Evolutionary conservation across 2,329 filamentous ascomycete species (phyloP).

Genomic region (Berkeleyomyces basicola): DNA sequence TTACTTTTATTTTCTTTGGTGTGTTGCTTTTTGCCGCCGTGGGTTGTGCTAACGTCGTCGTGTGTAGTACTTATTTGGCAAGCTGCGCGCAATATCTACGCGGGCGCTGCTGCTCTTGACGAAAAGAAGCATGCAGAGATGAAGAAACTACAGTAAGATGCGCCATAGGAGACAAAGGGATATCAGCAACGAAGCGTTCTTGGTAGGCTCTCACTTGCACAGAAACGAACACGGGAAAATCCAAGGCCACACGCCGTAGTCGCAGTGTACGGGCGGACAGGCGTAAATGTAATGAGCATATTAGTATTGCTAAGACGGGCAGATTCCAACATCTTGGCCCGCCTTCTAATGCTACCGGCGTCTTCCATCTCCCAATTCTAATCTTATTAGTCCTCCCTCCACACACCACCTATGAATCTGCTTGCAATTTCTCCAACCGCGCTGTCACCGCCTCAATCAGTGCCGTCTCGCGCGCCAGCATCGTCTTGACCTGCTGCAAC

Average conservation of each 20-base stretch:
- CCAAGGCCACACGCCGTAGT: no score
- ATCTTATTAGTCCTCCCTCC: background rate
- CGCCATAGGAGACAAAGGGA: background rate
- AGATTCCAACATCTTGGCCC: background rate
- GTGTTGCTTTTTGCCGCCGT: background rate
- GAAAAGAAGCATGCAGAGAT: background rate
- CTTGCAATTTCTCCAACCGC: slow-evolving; percentile 40
- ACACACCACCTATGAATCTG: slow-evolving; percentile 11
- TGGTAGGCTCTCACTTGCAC: background rate
- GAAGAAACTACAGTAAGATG: background rate
- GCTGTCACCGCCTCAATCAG: slow-evolving; percentile 50
- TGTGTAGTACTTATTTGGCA: slow-evolving; percentile 25
- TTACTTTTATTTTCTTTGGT: no score
- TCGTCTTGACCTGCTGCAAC: slow-evolving; percentile 42
- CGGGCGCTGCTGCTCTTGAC: background rate
- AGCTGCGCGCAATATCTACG: background rate
- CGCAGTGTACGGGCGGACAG: no score
- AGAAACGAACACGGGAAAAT: background rate
- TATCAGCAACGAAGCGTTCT: background rate
- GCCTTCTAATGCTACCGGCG: background rate
- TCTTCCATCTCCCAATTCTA: background rate
- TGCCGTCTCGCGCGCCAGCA: slow-evolving; percentile 50
- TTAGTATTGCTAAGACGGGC: background rate
- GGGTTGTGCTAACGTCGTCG: slow-evolving; percentile 31
- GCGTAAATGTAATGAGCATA: background rate